Base-by-base conservation (phyloP, 2,329 filamentous ascomycete species). In the Penicillium sp. region DNA sequence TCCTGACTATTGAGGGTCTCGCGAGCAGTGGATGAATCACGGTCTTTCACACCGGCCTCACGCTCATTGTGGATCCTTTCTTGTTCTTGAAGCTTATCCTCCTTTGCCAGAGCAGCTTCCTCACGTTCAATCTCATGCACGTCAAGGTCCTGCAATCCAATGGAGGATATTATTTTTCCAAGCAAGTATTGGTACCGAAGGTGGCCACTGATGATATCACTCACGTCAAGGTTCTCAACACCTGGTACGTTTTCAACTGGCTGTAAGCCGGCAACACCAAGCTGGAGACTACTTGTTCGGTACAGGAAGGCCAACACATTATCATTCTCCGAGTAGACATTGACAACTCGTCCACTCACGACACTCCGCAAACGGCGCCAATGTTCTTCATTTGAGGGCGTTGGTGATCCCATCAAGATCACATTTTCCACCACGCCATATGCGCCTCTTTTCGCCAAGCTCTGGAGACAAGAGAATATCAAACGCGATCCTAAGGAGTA, bases 261-360 rank as follows among this genome's bases (percentile, higher is more conserved):
- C 69, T 96, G 89, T 1, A 97, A 77, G 0, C 92, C 93, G 0
- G 92, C 92, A 37, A 96, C 85, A 3, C 92, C 92, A 36, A 90
- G 82, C 60, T 94, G 88, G 24, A 96, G 83, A 54, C 87, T 92
- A 36, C 89, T 91, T 2, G 91, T 88, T 40, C 92, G 86, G 71
- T 97, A 96, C 16, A 96, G 78, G 69, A 96, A 93, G 1, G 86
- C 92, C 1, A 97, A 84, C 28, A 97, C 86, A 66, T 91, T 90
- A 72, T 97, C 92, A 56, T 94, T 92, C 48, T 88, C 86, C 1
- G 90, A 93, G 74, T 88, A 96, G 8, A 93, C 91, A 64, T 97
- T 97, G 64, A 96, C 88, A 7, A 96, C 81, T 53, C 89, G 84
- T 2, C 92, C 92, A 1, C 87, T 85, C 0, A 96, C 91, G 0